Base-by-base conservation (phyloP, 2,329 filamentous ascomycete species). In the Escovopsis sp. region DNA sequence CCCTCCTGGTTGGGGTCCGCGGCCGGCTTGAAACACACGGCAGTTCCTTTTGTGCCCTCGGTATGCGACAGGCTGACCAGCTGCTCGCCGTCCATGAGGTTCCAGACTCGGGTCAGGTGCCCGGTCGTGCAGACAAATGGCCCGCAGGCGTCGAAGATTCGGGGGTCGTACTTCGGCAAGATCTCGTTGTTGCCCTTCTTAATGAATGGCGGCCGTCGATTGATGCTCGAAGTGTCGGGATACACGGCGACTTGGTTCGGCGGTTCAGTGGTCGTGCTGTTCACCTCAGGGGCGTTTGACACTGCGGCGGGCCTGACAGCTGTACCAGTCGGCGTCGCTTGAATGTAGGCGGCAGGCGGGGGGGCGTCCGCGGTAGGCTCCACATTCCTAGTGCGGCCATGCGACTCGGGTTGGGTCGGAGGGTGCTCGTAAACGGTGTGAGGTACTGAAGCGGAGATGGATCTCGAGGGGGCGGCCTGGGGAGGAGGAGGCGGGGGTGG, bases 41-140 rank as follows among this genome's bases (percentile, higher is more conserved):
- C 77, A 2, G 86, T 81, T 7, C 84, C 81, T 56, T 84, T 94
- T 47, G 86, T 70, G 2, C 82, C 85, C 54, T 98, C 91, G 2
- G 82, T 83, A 57, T 94, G 88, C 40, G 79, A 74, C 48, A 94
- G 63, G 51, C 78, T 91, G 70, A 94, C 75, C 12, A 94, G 56
- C 39, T 84, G 70, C 51, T 93, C 84, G 2, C 89, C 89, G 41
- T 86, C 86, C 10, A 78, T 64, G 20, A 94, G 61, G 56, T 80
- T 89, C 88, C 91, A 98, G 0, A 88, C 84, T 46, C 85, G 76
- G 2, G 89, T 96, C 47, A 91, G 70, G 48, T 84, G 81, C 5
- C 89, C 91, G 13, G 83, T 85, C 0, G 88, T 89, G 57, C 86
- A 94, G 7, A 91, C 78, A 50, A 82, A 79, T 48, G 88, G 81